Evolutionary conservation across 2,329 filamentous ascomycete genomes (phyloP), one percentile per base, ranked within the genome.

Genomic region (Zymoseptoria pseudotritici): DNA sequence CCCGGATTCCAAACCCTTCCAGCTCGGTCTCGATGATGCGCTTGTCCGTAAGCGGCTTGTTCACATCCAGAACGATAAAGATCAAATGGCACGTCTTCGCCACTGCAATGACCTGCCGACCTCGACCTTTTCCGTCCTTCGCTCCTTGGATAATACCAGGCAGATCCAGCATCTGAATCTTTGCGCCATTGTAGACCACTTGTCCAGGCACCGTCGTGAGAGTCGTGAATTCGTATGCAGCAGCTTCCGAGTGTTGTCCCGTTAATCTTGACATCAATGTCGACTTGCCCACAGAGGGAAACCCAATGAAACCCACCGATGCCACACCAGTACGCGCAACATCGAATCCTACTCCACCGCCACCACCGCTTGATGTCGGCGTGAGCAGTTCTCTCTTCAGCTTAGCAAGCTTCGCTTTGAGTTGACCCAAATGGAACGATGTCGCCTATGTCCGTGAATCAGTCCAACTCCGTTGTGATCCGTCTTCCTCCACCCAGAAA

Each of bases 11-110:
- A 70, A 99, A 99, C 7, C 94, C 94, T 75, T 99, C 94, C 73
- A 99, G 78, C 79, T 99, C 94, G 56, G 85, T 83, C 78, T 99
- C 94, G 71, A 99, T 99, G 64, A 99, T 83, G 62, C 90, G 86
- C 81, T 99, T 99, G 78, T 99, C 94, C 17, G 93, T 96, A 69
- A 99, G 80, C 22, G 94, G 94, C 78, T 99, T 99, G 79, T 97
- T 97, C 71, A 99, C 94, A 72, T 99, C 94, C 58, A 99, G 82
- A 54, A 99, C 91, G 72, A 99, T 99, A 77, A 97, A 97, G 70
- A 99, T 99, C 69, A 99, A 79, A 82, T 99, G 90, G 79, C 94
- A 99, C 19, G 94, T 97, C 81, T 99, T 99, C 61, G 94, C 93
- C 54, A 99, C 94, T 8, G 94, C 94, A 79, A 99, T 99, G 72